Conservation (phyloP, 768 basidiomycete genomes). For the Agaricus blazei region DNA sequence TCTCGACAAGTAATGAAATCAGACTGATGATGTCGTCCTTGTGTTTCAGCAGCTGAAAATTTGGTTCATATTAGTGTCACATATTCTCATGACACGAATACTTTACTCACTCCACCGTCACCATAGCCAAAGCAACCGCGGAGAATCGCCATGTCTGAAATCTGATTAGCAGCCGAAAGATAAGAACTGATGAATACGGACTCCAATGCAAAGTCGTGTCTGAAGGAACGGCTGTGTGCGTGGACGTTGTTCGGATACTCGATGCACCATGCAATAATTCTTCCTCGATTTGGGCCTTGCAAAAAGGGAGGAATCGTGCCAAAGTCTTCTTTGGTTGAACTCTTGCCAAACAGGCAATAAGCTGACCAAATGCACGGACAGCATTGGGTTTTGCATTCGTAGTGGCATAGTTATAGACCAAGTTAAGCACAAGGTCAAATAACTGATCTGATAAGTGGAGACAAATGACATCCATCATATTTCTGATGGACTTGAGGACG, state of each 20-base stretch:
- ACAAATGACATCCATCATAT: slow-evolving; percentile 77
- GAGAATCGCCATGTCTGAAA: slow-evolving; percentile 71
- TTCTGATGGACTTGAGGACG: slow-evolving; percentile 73
- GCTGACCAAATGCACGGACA: slow-evolving; percentile 85
- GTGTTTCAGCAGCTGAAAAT: slow-evolving; percentile 59
- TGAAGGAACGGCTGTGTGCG: slow-evolving; percentile 67
- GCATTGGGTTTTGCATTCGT: slow-evolving; percentile 87
- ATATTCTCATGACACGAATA: not conserved
- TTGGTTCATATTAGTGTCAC: not conserved
- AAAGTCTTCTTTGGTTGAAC: slow-evolving; percentile 73
- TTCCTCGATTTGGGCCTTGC: slow-evolving; percentile 68
- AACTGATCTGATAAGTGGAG: slow-evolving; percentile 73
- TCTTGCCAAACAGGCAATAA: slow-evolving; percentile 79
- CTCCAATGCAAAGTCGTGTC: slow-evolving; percentile 94
- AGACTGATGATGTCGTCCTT: slow-evolving; percentile 60
- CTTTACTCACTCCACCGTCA: slow-evolving; percentile 47
- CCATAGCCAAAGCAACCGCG: slow-evolving; percentile 79
- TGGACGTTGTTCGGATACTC: slow-evolving; percentile 75
- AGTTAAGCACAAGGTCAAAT: slow-evolving; percentile 80
- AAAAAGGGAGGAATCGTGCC: slow-evolving; percentile 75
- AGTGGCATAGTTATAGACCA: slow-evolving; percentile 85
- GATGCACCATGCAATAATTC: slow-evolving; percentile 91
- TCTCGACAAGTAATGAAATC: slow-evolving; percentile 62
- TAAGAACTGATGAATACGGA: slow-evolving; percentile 28
- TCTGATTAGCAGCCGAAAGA: not conserved